phyloP scores from a whole-genome alignment of 257 asterid genomes.

The Salvia rosmarinus region DNA sequence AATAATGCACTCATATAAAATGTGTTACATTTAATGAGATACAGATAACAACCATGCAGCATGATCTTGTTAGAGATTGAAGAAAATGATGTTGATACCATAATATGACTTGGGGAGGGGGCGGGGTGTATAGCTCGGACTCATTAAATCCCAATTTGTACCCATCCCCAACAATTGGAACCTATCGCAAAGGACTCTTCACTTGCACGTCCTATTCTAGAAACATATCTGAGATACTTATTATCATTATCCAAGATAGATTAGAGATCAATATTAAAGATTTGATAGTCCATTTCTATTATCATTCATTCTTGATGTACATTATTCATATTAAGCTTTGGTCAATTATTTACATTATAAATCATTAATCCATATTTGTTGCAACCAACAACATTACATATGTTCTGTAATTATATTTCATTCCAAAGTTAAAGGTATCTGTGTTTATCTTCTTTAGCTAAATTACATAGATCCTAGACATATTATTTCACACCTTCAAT shows the following conservation, averaged over 20 bases:
- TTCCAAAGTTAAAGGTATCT: neutral
- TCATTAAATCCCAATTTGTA: neutral
- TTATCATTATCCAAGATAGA: neutral
- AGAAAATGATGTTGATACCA: slow-evolving; percentile 9
- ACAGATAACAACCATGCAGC: slow-evolving; percentile 21
- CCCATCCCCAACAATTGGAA: neutral
- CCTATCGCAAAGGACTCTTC: neutral
- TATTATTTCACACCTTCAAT: neutral
- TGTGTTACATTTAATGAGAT: neutral
- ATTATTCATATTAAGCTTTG: neutral
- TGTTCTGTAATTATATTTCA: slow-evolving; percentile 13
- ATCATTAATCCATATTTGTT: slow-evolving; percentile 8
- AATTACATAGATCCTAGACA: neutral
- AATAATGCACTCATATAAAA: slow-evolving; percentile 11
- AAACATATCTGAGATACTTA: neutral
- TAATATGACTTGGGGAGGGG: neutral
- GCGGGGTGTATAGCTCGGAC: neutral
- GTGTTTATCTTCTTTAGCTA: slow-evolving; percentile 3
- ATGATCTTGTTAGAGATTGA: slow-evolving; percentile 18
- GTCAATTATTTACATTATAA: neutral
- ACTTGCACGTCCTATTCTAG: neutral
- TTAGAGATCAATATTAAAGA: neutral
- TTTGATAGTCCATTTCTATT: slow-evolving; percentile 1
- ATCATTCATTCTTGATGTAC: neutral
- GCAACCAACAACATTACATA: neutral